Conservation (phyloP, 805 yeast genomes). For the Barnettozyma sp. region DNA sequence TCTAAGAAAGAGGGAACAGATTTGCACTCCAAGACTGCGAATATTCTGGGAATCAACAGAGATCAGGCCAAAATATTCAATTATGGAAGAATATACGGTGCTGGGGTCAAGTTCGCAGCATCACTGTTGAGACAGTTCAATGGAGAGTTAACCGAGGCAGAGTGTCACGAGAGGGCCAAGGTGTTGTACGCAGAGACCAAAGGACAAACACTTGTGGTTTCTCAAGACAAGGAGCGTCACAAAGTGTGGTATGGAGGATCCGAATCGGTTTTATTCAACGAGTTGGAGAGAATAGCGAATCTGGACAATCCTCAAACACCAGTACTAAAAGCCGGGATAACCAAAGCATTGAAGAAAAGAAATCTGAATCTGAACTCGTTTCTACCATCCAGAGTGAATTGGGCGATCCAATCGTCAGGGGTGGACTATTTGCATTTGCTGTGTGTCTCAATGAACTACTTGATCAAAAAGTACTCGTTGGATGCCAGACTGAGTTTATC, state of each 20-base stretch:
- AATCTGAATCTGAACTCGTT: conserved; percentile 62
- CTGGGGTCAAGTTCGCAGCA: conserved; percentile 88
- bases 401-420: conserved; percentile 98
- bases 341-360: conserved; percentile 64
- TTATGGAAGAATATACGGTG: conserved; percentile 96
- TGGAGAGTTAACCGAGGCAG: conserved; percentile 55
- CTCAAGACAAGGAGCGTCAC: conserved; percentile 18
- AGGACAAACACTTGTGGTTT: conserved; percentile 44
- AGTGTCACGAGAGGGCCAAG: conserved; percentile 60
- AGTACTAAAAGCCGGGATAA: conserved; percentile 86
- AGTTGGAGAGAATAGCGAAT: conserved; percentile 80
- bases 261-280: conserved; percentile 86
- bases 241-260: conserved; percentile 81
- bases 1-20: conserved; percentile 88
- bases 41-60: conserved; percentile 80
- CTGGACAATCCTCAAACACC: conserved; percentile 82
- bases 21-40: conserved; percentile 89
- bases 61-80: conserved; percentile 93
- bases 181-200: conserved; percentile 75
- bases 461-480: conserved; percentile 54
- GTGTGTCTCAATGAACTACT: conserved; percentile 80
- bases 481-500: conserved; percentile 78
- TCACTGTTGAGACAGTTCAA: conserved; percentile 80
- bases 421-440: conserved; percentile 90
- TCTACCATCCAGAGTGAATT: conserved; percentile 85